phyloP scores from a whole-genome alignment of 805 yeast species.

The Hanseniaspora mollemarum region DNA sequence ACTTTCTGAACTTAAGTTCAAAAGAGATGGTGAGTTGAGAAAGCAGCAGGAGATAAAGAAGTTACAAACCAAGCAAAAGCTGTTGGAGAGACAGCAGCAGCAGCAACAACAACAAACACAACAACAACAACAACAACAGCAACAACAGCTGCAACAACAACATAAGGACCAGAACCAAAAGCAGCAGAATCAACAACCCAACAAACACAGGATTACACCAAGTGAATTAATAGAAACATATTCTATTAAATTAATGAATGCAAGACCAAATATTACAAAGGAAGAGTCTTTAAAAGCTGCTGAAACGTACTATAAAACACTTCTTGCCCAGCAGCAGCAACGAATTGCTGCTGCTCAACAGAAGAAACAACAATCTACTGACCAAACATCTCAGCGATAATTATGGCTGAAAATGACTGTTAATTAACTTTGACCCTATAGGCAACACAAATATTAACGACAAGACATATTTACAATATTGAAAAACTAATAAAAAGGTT shows the following conservation, averaged over 20 bases:
- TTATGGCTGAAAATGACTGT: background rate
- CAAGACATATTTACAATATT: no score
- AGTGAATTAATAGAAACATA: conserved; percentile 27
- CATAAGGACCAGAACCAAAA: conserved; percentile 8
- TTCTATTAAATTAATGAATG: conserved; percentile 25
- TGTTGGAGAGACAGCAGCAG: conserved; percentile 16
- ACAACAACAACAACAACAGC: conserved; percentile 12
- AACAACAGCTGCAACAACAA: conserved; percentile 14
- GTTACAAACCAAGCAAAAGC: conserved; percentile 17
- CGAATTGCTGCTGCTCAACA: background rate
- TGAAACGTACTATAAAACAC: conserved; percentile 24
- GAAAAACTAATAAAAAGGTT: no score
- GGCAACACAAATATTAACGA: no score
- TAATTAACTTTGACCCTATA: background rate
- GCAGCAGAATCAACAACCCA: conserved; percentile 13
- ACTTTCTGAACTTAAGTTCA: conserved; percentile 67
- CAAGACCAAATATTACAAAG: conserved; percentile 27
- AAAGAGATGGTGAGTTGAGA: conserved; percentile 74
- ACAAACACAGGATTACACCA: conserved; percentile 10
- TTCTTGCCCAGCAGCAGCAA: conserved; percentile 22
- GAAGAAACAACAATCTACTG: background rate
- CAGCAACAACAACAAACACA: conserved; percentile 10
- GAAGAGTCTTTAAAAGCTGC: conserved; percentile 30
- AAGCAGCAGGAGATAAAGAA: conserved; percentile 32
- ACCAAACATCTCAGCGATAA: background rate